Evolutionary conservation across 768 basidiomycete genomes (phyloP).

Genomic region (Termitomyces sp.): DNA sequence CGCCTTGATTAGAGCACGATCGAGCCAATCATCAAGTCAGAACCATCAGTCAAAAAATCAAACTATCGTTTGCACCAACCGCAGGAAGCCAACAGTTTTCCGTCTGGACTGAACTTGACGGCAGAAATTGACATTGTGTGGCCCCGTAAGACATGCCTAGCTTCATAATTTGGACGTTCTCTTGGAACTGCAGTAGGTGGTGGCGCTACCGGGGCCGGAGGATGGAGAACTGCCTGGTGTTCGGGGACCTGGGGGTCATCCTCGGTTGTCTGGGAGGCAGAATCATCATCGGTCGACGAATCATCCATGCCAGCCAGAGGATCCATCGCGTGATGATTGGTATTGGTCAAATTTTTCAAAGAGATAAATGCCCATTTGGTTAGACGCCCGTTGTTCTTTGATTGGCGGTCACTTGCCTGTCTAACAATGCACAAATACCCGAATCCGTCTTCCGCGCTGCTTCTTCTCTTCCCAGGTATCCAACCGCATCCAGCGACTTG

Average conservation of each 20-base stretch:
- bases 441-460: neutral
- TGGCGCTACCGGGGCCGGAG: constrained; percentile 34
- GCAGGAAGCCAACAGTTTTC: constrained; percentile 80
- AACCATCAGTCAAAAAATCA: constrained; percentile 12
- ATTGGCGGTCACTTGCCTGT: constrained; percentile 14
- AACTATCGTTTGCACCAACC: constrained; percentile 48
- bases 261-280: constrained; percentile 80
- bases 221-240: constrained; percentile 35
- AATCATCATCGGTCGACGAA: constrained; percentile 57
- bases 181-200: constrained; percentile 30
- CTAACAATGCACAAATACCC: constrained; percentile 15
- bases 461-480: neutral
- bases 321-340: constrained; percentile 31
- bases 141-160: constrained; percentile 64
- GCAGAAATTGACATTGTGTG: constrained; percentile 85
- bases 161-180: constrained; percentile 65
- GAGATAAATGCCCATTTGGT: constrained; percentile 12
- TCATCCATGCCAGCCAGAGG: constrained; percentile 46
- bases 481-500: neutral
- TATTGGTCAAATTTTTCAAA: constrained; percentile 15
- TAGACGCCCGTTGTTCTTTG: constrained; percentile 16
- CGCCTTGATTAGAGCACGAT: constrained; percentile 40
- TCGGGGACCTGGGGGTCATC: constrained; percentile 79
- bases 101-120: constrained; percentile 90
- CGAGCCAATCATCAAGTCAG: constrained; percentile 12